These are phyloP conservation scores for Oldenlandia corymbosa DNA, from an alignment of 257 asterid species.

Conservation along the genomic window DNA sequence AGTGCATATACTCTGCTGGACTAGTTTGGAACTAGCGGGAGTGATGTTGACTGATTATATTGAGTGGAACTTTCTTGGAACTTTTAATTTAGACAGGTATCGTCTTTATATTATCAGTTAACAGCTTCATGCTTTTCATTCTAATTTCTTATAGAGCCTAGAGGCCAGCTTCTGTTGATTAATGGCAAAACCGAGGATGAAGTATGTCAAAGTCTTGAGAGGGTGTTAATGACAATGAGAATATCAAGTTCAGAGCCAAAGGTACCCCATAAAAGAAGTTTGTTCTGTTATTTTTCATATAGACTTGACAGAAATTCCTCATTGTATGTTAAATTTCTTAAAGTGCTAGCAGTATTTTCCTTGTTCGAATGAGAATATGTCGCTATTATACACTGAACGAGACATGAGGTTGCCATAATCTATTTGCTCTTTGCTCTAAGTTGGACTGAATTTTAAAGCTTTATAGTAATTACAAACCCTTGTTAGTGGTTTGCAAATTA, in stretches of 20 bases:
- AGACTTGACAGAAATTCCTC: neutral
- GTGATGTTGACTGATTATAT: neutral
- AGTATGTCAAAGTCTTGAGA: constrained; percentile 82
- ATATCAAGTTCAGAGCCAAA: constrained; percentile 83
- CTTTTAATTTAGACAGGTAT: neutral
- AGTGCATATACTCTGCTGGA: neutral
- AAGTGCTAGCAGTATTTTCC: neutral
- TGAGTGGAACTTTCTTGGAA: neutral
- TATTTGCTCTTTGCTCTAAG: neutral
- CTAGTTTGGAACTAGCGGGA: neutral
- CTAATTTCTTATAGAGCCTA: constrained; percentile 64
- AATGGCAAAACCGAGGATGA: constrained; percentile 94
- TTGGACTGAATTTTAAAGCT: neutral
- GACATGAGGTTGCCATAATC: neutral
- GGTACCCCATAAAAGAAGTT: constrained; percentile 30
- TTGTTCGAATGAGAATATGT: neutral
- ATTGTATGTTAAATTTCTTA: neutral
- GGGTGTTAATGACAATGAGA: constrained; percentile 95
- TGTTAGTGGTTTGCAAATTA: neutral
- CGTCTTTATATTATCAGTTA: neutral
- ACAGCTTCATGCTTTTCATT: neutral
- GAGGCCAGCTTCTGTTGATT: constrained; percentile 93
- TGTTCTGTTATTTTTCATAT: neutral
- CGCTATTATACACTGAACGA: no score
- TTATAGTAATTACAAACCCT: neutral